Evolutionary conservation across 2,329 filamentous ascomycete species (phyloP).

Genomic region (Botrytis galanthina): DNA sequence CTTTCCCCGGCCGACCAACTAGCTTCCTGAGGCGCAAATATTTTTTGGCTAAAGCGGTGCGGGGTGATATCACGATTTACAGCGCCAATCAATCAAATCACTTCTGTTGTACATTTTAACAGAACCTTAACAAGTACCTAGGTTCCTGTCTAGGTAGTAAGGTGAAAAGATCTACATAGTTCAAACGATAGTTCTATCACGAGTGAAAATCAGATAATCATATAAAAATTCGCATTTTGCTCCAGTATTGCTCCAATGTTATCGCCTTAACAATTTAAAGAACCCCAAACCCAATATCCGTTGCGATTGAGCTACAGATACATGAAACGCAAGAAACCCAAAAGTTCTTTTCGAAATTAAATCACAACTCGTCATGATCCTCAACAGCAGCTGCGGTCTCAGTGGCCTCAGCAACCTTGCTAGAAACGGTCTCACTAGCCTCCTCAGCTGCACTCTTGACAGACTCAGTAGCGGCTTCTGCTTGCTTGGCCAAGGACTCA

Average conservation of each 20-base stretch:
- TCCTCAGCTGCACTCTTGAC: slow-evolving; percentile 44
- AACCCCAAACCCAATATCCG: background rate
- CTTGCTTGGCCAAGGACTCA: slow-evolving; percentile 43
- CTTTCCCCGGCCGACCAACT: slow-evolving; percentile 14
- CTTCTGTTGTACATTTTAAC: background rate
- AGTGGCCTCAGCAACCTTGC: slow-evolving; percentile 47
- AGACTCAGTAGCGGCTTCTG: slow-evolving; percentile 41
- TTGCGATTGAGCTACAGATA: slow-evolving; percentile 20
- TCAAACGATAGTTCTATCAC: background rate
- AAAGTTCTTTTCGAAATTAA: slow-evolving; percentile 11
- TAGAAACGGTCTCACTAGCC: slow-evolving; percentile 49
- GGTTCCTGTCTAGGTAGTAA: background rate
- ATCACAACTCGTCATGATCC: slow-evolving; percentile 74
- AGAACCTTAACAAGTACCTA: background rate
- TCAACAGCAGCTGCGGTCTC: slow-evolving; percentile 40
- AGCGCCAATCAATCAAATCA: background rate
- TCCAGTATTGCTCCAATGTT: background rate
- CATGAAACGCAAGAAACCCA: slow-evolving; percentile 33
- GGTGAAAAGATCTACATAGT: background rate
- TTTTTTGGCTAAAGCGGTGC: background rate
- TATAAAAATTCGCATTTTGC: background rate
- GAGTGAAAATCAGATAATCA: background rate
- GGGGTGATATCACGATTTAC: slow-evolving; percentile 11
- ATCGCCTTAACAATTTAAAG: slow-evolving; percentile 10
- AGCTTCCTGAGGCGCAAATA: slow-evolving; percentile 17